Base-by-base conservation (phyloP, 1,139 yeast genomes). In the Hemisphaericaspora xylanilytica region DNA sequence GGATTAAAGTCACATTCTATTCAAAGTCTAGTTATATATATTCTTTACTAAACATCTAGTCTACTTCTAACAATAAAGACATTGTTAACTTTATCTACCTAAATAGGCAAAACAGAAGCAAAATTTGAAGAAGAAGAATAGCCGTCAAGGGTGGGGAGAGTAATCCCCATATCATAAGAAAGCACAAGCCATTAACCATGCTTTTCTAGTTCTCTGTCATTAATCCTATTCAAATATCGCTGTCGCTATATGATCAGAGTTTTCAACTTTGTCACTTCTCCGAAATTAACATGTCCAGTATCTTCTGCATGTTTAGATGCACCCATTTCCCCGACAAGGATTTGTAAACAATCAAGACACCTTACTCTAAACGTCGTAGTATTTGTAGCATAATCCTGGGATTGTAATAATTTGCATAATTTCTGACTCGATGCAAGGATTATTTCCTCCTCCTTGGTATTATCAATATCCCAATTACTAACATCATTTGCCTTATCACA, bases 241-340 rank as follows among this genome's bases (percentile, higher is more conserved):
- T n/a, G n/a, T n/a, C n/a, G 24, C 29, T 28, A 35, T 28, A 35
- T 12, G 14, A 24, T 24, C 27, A 27, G 33, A 5, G 27, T 35
- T 30, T 35, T 35, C 33, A 25, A 39, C 35, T 61, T 56, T 5
- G 32, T 17, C 20, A 74, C 75, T 51, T 85, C 90, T 2, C 87
- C 87, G 59, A 84, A 85, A 38, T 71, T 72, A 24, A 58, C 62
- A 55, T 85, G 94, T 2, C 83, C 84, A 1, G 85, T 79, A 6
- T 61, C 58, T 45, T 71, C 70, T 4, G 92, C 90, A 60, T 85
- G 94, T 47, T 69, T 68, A 6, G 78, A 67, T 0, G 87, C 89
- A 6, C 80, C 85, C 46, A 67, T 73, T 55, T 85, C 90, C 3
- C 94, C 92, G 3, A 69, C 68, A 33, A 84, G 59, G 1, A 70